These are phyloP conservation scores for Colletotrichum acutatum DNA, from an alignment of 2,329 filamentous ascomycete species.

Conservation along the genomic window DNA sequence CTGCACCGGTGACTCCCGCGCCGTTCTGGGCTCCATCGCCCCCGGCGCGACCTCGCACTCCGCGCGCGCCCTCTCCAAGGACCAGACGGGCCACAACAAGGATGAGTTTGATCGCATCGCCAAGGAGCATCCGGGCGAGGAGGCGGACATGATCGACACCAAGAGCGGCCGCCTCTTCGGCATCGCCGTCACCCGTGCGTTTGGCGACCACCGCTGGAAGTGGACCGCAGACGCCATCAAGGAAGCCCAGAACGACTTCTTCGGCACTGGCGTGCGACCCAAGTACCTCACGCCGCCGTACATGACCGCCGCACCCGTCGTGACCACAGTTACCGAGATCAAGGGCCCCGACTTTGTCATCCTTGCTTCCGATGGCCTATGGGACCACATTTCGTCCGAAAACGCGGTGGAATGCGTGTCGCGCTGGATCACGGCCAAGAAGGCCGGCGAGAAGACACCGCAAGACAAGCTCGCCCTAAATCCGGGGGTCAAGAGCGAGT, in stretches of 20 bases:
- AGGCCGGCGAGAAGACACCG: constrained; percentile 5
- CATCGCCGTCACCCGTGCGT: constrained; percentile 70
- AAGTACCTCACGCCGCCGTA: constrained; percentile 70
- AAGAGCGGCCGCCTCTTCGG: constrained; percentile 71
- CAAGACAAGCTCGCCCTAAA: constrained; percentile 19
- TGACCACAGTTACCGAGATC: constrained; percentile 64
- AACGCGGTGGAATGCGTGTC: constrained; percentile 68
- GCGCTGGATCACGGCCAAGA: constrained; percentile 57
- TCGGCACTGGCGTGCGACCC: constrained; percentile 57
- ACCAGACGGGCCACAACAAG: constrained; percentile 74
- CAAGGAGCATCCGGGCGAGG: constrained; percentile 71
- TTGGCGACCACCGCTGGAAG: constrained; percentile 77
- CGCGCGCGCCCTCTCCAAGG: constrained; percentile 65
- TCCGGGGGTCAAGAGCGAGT: background rate
- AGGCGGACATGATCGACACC: constrained; percentile 55
- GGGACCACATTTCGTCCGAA: constrained; percentile 68
- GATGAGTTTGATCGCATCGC: constrained; percentile 66
- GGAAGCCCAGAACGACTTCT: constrained; percentile 47
- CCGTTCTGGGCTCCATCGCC: constrained; percentile 65
- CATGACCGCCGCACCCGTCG: constrained; percentile 73
- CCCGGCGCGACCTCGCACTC: constrained; percentile 56
- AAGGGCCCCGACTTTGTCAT: constrained; percentile 67
- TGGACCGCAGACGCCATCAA: constrained; percentile 55
- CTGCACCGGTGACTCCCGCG: constrained; percentile 74
- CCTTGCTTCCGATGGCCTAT: constrained; percentile 74